Evolutionary conservation across 352 stramenopile species (phyloP).

Genomic region (Phytopythium delawarense): DNA sequence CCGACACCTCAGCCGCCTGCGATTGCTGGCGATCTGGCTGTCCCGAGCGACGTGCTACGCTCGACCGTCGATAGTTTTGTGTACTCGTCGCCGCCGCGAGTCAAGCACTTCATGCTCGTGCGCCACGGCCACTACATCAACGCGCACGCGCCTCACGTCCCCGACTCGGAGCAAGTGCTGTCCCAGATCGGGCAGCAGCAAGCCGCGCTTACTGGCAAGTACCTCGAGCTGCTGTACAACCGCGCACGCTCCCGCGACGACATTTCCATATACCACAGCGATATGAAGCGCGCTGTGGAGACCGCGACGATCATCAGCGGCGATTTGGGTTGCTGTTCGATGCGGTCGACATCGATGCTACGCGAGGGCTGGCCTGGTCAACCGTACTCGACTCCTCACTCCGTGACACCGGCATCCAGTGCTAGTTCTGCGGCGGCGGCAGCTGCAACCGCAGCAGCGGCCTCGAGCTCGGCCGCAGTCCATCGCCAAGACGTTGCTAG

Average conservation of each 20-base stretch:
- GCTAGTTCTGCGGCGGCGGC: slow-evolving; percentile 6
- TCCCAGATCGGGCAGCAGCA: slow-evolving; percentile 78
- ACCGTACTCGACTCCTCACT: slow-evolving; percentile 36
- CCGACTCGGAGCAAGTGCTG: slow-evolving; percentile 66
- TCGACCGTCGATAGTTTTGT: slow-evolving; percentile 35
- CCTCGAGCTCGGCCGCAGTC: slow-evolving; percentile 24
- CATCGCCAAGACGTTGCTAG: slow-evolving; percentile 42
- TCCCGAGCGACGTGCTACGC: neutral
- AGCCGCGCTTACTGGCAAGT: slow-evolving; percentile 61
- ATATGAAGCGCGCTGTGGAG: slow-evolving; percentile 74
- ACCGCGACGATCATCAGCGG: slow-evolving; percentile 59
- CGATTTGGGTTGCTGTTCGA: slow-evolving; percentile 34
- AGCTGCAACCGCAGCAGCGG: slow-evolving; percentile 6
- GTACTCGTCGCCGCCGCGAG: slow-evolving; percentile 49
- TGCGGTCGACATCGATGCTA: slow-evolving; percentile 44
- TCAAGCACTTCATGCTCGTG: slow-evolving; percentile 70
- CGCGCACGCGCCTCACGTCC: slow-evolving; percentile 50
- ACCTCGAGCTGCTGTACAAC: slow-evolving; percentile 54
- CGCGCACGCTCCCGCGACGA: slow-evolving; percentile 51
- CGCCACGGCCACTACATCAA: slow-evolving; percentile 84
- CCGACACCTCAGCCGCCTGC: neutral
- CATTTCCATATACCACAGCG: slow-evolving; percentile 63
- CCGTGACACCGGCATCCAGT: neutral
- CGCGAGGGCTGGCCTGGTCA: slow-evolving; percentile 75
- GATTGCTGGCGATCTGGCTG: neutral